phyloP scores from a whole-genome alignment of 257 asterid genomes.

The Forsythia suspensa region DNA sequence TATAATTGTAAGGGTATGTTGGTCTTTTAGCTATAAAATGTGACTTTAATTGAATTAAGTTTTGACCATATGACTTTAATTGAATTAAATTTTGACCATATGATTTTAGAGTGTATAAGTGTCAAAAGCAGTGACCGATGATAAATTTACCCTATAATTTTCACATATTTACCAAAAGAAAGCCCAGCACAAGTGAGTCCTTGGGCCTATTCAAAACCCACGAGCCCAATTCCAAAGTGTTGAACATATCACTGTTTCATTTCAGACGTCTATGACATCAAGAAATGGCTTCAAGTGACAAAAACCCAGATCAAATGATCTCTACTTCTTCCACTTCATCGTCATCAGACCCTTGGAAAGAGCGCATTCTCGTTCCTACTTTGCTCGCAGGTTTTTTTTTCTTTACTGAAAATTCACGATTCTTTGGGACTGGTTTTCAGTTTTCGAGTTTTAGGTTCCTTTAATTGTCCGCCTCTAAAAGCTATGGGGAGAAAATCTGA shows the following conservation, averaged over 20 bases:
- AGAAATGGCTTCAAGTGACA: slow-evolving; percentile 35
- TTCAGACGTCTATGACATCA: background rate
- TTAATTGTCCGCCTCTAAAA: background rate
- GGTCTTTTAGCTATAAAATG: no score
- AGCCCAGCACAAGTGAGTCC: background rate
- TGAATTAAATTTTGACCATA: no score
- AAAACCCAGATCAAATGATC: slow-evolving; percentile 22
- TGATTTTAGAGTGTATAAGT: no score
- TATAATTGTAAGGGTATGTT: no score
- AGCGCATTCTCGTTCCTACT: slow-evolving; percentile 70
- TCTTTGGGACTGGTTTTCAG: background rate
- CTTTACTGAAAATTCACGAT: no score
- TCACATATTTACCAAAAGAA: background rate
- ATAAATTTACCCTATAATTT: no score
- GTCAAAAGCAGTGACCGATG: no score
- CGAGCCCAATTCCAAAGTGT: background rate
- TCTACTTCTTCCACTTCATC: slow-evolving; percentile 37
- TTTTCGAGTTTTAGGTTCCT: background rate
- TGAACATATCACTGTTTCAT: background rate
- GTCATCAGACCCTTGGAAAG: slow-evolving; percentile 50
- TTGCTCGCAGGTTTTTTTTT: slow-evolving; percentile 62
- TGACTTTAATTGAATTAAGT: no score
- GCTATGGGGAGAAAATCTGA: background rate
- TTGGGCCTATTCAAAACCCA: background rate
- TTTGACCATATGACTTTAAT: no score